Evolutionary conservation across 345 rosid genomes (phyloP).

Genomic region (Moricandia moricandioides): DNA sequence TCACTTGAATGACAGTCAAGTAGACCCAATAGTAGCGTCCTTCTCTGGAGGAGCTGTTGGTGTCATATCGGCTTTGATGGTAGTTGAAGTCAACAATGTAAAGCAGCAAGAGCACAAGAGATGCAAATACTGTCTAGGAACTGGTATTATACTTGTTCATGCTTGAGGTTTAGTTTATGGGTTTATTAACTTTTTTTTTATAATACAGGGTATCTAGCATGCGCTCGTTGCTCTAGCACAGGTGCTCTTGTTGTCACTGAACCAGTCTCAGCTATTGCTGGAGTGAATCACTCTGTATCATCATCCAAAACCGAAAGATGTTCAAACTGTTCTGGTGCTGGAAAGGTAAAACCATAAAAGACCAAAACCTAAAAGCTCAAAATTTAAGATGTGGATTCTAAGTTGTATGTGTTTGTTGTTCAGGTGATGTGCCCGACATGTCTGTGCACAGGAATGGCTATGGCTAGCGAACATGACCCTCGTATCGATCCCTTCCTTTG

Average conservation of each 20-base stretch:
- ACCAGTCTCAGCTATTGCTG: slow-evolving; percentile 57
- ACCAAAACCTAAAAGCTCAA: background rate
- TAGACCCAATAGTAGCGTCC: slow-evolving; percentile 97
- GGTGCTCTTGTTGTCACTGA: slow-evolving; percentile 71
- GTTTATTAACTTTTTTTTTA: too few species aligned
- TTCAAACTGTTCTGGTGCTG: slow-evolving; percentile 90
- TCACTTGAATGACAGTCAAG: slow-evolving; percentile 55
- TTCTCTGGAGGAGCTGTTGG: slow-evolving; percentile 99
- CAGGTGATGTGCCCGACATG: slow-evolving; percentile 99
- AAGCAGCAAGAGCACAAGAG: slow-evolving; percentile 91
- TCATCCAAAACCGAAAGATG: slow-evolving; percentile 81
- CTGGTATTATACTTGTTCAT: slow-evolving; percentile 47
- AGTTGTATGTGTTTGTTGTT: slow-evolving; percentile 15
- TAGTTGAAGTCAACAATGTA: slow-evolving; percentile 93
- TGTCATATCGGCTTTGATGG: slow-evolving; percentile 94
- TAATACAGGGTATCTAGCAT: slow-evolving; percentile 90
- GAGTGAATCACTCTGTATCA: slow-evolving; percentile 51
- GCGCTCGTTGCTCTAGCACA: slow-evolving; percentile 90
- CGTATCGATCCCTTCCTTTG: slow-evolving; percentile 89
- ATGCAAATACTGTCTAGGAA: slow-evolving; percentile 99
- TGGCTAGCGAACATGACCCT: slow-evolving; percentile 98
- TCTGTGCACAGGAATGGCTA: slow-evolving; percentile 98
- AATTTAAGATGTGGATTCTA: slow-evolving; percentile 9
- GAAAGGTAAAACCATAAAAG: slow-evolving; percentile 56
- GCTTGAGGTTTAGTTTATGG: background rate